Evolutionary conservation across 768 basidiomycete genomes (phyloP).

Genomic region (Tephrocybe sp.): DNA sequence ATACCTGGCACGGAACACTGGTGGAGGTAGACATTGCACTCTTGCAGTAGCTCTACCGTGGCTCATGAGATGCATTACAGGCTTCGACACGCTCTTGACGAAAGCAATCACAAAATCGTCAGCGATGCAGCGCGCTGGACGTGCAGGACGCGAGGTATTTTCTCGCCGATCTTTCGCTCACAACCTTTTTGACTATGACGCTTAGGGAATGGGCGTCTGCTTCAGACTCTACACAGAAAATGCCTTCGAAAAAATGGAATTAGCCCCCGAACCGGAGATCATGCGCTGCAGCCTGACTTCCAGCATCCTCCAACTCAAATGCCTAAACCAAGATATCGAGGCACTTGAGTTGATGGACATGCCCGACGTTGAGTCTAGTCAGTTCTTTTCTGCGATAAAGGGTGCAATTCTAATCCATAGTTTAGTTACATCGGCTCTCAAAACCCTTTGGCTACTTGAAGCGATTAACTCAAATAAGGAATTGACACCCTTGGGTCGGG

Average conservation of each 20-base stretch:
- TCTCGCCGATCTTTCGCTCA: not conserved
- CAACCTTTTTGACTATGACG: slow-evolving; percentile 1
- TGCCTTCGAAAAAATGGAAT: slow-evolving; percentile 64
- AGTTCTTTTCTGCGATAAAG: slow-evolving; percentile 26
- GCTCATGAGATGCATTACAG: slow-evolving; percentile 38
- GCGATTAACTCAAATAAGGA: slow-evolving; percentile 68
- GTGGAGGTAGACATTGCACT: slow-evolving; percentile 51
- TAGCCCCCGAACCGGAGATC: slow-evolving; percentile 85
- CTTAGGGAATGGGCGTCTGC: slow-evolving; percentile 78
- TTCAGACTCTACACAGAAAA: slow-evolving; percentile 92
- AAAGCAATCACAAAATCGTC: slow-evolving; percentile 87
- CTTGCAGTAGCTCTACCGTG: not conserved
- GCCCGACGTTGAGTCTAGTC: slow-evolving; percentile 75
- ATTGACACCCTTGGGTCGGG: slow-evolving; percentile 72
- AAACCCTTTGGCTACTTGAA: slow-evolving; percentile 75
- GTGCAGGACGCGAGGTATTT: slow-evolving; percentile 89
- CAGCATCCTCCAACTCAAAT: slow-evolving; percentile 83
- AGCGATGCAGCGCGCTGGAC: slow-evolving; percentile 92
- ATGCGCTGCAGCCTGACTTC: slow-evolving; percentile 82
- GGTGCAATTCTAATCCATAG: not conserved
- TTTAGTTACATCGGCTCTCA: slow-evolving; percentile 61
- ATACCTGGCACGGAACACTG: slow-evolving; percentile 67
- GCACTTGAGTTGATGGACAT: slow-evolving; percentile 87
- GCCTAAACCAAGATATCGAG: slow-evolving; percentile 78
- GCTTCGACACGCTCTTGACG: slow-evolving; percentile 85